Base-by-base conservation (phyloP, 1,139 yeast species). In the Pichia sp. region DNA sequence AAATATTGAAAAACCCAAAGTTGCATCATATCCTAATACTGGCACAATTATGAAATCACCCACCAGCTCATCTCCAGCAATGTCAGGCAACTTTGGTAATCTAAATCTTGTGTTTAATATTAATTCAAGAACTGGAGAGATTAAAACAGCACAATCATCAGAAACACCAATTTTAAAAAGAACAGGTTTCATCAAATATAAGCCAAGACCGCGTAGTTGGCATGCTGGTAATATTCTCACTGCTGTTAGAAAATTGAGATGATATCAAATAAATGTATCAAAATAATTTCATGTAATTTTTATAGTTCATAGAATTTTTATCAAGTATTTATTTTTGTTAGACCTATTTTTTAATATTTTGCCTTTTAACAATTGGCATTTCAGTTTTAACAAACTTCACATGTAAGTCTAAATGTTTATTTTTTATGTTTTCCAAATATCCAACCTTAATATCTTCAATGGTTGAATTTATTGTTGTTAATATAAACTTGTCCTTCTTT, bases 381-480 rank as follows among this genome's bases (percentile, higher is more conserved):
- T 71, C 64, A 1, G 79, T 75, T 7, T 67, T 54, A 41, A 76
- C 54, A 47, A 73, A 69, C 55, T 70, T 71, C 38, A 77, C 64
- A n/a, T 70, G 66, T 27, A 78, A 73, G 29, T 62, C 64, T 27
- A 64, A 54, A 16, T 56, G 53, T 22, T 62, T 53, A 53, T 70
- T 72, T 19, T 57, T 55, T 7, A 56, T 53, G 6, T 69, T 67
- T 19, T 69, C 66, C 44, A 78, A 63, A 74, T 79, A 79, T 1
- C 79, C 80, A 16, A 76, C 69, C 16, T 72, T 67, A 0, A 76
- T 72, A 50, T 74, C 75, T 10, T 59, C 62, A 1, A 79, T 68
- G 29, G 65, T 62, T 2, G 57, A 49, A 28, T 71, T 64, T 1
- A 76, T 62, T 28, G 70, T 50, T 6, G 66, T 63, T 53, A 61